Percentiles rank a stretch among this genome's conserved stretches.
phyloP scores from a whole-genome alignment of 2,329 filamentous ascomycete genomes.

The Onygenales sp. region DNA sequence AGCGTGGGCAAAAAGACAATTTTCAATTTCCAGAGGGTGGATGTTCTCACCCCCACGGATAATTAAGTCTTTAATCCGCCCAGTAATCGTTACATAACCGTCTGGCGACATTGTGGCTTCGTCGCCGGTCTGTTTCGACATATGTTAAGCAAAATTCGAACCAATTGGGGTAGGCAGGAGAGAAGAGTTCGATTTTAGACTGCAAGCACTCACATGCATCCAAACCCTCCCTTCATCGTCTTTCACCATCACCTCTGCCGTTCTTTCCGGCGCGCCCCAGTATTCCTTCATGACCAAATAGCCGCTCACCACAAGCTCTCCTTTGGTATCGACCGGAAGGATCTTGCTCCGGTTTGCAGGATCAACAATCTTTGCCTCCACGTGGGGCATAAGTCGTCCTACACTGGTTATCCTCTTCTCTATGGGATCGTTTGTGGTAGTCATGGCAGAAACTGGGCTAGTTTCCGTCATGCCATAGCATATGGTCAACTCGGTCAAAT shows the following conservation, averaged over 20 bases:
- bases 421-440: slow-evolving; percentile 63
- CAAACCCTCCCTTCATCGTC: slow-evolving; percentile 54
- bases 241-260: slow-evolving; percentile 56
- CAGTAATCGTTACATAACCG: slow-evolving; percentile 82
- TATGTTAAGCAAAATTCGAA: background rate
- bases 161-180: background rate
- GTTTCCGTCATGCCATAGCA: slow-evolving; percentile 98
- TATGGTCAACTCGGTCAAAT: slow-evolving; percentile 74
- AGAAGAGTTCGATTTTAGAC: background rate
- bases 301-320: slow-evolving; percentile 74
- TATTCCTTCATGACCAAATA: slow-evolving; percentile 91
- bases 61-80: slow-evolving; percentile 89
- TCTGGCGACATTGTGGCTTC: slow-evolving; percentile 76
- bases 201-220: slow-evolving; percentile 54
- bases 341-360: slow-evolving; percentile 50
- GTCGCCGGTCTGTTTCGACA: slow-evolving; percentile 60
- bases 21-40: slow-evolving; percentile 85
- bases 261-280: slow-evolving; percentile 63
- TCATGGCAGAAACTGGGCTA: slow-evolving; percentile 63
- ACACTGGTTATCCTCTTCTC: slow-evolving; percentile 66
- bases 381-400: slow-evolving; percentile 75
- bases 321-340: slow-evolving; percentile 56
- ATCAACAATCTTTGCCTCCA: slow-evolving; percentile 67
- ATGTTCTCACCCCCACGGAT: slow-evolving; percentile 95
- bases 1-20: slow-evolving; percentile 67